phyloP scores from a whole-genome alignment of 768 basidiomycete species.

The Mycena kentingensis region DNA sequence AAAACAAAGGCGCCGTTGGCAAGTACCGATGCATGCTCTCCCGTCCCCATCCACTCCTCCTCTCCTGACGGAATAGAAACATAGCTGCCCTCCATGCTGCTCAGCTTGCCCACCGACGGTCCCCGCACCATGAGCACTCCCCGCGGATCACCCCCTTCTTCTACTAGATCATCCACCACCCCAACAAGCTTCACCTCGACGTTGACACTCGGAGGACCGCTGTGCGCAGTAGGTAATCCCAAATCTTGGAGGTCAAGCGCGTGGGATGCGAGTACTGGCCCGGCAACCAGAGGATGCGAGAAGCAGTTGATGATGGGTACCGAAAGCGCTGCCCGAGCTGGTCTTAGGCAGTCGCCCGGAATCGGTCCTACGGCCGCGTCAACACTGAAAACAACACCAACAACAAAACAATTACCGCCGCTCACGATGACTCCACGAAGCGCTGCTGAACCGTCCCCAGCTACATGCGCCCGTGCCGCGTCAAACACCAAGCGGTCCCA shows the following conservation, averaged over 20 bases:
- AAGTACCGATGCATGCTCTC: conserved; percentile 49
- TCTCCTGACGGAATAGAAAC: conserved; percentile 38
- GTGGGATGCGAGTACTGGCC: conserved; percentile 81
- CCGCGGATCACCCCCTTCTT: conserved; percentile 64
- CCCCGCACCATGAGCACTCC: conserved; percentile 69
- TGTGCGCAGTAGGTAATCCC: conserved; percentile 40
- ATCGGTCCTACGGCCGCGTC: conserved; percentile 56
- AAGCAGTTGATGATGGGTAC: conserved; percentile 71
- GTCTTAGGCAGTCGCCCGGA: conserved; percentile 51
- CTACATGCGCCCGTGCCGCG: conserved; percentile 56
- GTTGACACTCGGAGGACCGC: conserved; percentile 84
- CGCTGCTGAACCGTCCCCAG: conserved; percentile 62
- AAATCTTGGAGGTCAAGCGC: conserved; percentile 82
- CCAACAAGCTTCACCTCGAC: conserved; percentile 79
- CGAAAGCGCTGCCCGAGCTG: conserved; percentile 73
- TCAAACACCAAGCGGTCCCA: conserved; percentile 85
- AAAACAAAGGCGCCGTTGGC: conserved; percentile 64
- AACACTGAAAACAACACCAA: not conserved
- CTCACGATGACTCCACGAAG: conserved; percentile 72
- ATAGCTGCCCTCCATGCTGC: conserved; percentile 42
- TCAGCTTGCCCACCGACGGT: conserved; percentile 64
- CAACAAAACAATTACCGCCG: conserved; percentile 32
- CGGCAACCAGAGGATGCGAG: conserved; percentile 64
- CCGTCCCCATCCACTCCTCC: conserved; percentile 51
- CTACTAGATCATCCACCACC: conserved; percentile 65